phyloP scores from a whole-genome alignment of 306 rosid genomes.

The Cucurbita ficifolia region DNA sequence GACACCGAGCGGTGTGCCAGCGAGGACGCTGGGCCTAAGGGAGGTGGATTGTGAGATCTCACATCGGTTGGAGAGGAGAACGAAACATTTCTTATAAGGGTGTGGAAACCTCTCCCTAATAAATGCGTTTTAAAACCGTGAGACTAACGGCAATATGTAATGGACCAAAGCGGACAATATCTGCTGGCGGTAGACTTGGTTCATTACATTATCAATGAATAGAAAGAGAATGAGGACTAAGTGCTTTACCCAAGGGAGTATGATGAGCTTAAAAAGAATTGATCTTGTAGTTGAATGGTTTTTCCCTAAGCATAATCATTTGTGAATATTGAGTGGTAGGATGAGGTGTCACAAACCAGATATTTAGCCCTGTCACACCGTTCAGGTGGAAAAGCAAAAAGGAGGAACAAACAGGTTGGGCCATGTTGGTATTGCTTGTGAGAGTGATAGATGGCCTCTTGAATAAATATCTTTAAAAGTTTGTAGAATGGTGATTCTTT shows the following conservation, averaged over 20 bases:
- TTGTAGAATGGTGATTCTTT: neutral
- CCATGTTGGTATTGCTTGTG: neutral
- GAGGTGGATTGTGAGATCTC: too few species aligned
- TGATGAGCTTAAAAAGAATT: neutral
- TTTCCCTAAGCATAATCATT: neutral
- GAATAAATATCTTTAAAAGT: neutral
- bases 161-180: too few species aligned
- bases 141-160: too few species aligned
- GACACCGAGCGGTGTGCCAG: too few species aligned
- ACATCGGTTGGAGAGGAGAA: too few species aligned
- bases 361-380: neutral
- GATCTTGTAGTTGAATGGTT: neutral
- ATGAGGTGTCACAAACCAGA: conserved; percentile 1
- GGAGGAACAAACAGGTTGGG: neutral
- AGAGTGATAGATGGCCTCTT: neutral
- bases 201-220: neutral
- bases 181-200: too few species aligned
- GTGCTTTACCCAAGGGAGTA: neutral
- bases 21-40: too few species aligned
- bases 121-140: too few species aligned
- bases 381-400: conserved; percentile 2
- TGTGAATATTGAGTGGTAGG: neutral
- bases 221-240: neutral
- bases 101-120: too few species aligned
- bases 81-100: too few species aligned